These are phyloP conservation scores for Paradendryphiella salina DNA, from an alignment of 2,329 filamentous ascomycete species.

Conservation along the genomic window DNA sequence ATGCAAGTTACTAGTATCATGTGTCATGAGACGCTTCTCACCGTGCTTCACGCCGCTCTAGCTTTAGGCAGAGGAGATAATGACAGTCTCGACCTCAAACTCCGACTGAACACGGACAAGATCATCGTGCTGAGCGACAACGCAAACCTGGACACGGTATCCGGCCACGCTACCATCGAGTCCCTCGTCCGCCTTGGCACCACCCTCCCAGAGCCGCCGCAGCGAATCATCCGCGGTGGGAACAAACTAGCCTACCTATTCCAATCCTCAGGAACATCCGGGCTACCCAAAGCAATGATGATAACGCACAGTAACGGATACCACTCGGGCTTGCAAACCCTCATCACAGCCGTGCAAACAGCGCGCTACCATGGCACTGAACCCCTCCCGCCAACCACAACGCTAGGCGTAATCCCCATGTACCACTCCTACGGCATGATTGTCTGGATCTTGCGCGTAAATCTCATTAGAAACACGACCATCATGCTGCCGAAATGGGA, in stretches of 20 bases:
- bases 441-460: conserved; percentile 36
- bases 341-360: conserved; percentile 28
- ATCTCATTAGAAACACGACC: conserved; percentile 27
- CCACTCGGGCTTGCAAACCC: conserved; percentile 33
- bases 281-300: conserved; percentile 43
- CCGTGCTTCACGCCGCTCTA: conserved; percentile 29
- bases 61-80: conserved; percentile 31
- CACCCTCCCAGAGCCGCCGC: conserved; percentile 19
- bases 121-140: conserved; percentile 36
- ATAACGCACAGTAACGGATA: conserved; percentile 37
- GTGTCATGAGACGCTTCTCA: conserved; percentile 35
- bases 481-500: conserved; percentile 37
- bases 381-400: conserved; percentile 22
- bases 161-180: conserved; percentile 31
- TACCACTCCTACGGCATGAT: conserved; percentile 43
- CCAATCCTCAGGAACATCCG: conserved; percentile 37
- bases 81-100: conserved; percentile 25
- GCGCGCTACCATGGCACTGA: conserved; percentile 27
- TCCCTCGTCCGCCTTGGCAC: conserved; percentile 27
- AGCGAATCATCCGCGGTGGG: conserved; percentile 28
- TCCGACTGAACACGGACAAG: conserved; percentile 30
- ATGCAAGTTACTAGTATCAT: conserved; percentile 39
- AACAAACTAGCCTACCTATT: conserved; percentile 37
- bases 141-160: conserved; percentile 18
- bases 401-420: conserved; percentile 35